These are phyloP conservation scores for Theileria luwenshuni DNA, from an alignment of 169 alveolate species.

Conservation along the genomic window DNA sequence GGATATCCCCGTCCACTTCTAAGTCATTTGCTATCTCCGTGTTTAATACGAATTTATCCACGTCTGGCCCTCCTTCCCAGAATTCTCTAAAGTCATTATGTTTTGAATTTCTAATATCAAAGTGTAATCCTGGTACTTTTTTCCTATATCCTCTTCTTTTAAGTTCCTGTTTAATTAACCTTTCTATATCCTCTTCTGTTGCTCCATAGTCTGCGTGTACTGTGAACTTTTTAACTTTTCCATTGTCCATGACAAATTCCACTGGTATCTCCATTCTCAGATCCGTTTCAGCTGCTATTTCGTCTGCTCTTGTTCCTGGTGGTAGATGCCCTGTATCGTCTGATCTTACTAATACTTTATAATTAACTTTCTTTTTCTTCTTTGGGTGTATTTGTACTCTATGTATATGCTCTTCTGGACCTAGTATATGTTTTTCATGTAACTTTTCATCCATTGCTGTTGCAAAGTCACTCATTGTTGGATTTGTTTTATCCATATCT, in stretches of 20 bases:
- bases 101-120: slow-evolving; percentile 40
- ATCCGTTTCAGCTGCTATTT: slow-evolving; percentile 62
- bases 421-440: slow-evolving; percentile 41
- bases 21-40: slow-evolving; percentile 27
- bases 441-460: slow-evolving; percentile 53
- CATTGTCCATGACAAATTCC: slow-evolving; percentile 42
- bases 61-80: slow-evolving; percentile 48
- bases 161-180: slow-evolving; percentile 36
- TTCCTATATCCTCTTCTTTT: slow-evolving; percentile 38
- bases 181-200: slow-evolving; percentile 48
- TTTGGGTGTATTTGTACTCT: slow-evolving; percentile 45
- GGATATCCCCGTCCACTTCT: slow-evolving; percentile 58
- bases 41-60: slow-evolving; percentile 41
- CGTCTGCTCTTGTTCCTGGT: slow-evolving; percentile 57
- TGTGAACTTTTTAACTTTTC: slow-evolving; percentile 39
- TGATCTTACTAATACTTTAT: slow-evolving; percentile 29
- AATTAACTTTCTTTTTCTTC: slow-evolving; percentile 38
- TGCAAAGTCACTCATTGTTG: slow-evolving; percentile 48
- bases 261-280: slow-evolving; percentile 48
- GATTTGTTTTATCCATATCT: slow-evolving; percentile 44
- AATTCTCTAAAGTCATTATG: slow-evolving; percentile 34
- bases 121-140: slow-evolving; percentile 44
- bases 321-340: slow-evolving; percentile 65
- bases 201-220: slow-evolving; percentile 55
- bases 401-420: slow-evolving; percentile 46